Evolutionary conservation across 495 filamentous ascomycete genomes (phyloP).

Genomic region (Amphirosellinia nigrospora): DNA sequence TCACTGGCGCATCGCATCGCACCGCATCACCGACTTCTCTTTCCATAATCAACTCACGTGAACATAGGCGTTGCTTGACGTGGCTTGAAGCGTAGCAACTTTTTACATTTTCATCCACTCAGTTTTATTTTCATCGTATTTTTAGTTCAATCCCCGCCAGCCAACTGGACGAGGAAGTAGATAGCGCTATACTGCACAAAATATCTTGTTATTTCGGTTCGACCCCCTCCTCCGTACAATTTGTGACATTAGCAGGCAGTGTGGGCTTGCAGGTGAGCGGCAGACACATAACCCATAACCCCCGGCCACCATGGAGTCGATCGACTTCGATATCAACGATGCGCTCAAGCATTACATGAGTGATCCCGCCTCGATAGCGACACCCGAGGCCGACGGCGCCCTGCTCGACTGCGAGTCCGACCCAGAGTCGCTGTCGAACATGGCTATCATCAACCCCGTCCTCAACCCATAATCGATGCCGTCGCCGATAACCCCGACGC

Average conservation of each 20-base stretch:
- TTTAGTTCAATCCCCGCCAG: background rate
- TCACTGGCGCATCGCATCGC: background rate
- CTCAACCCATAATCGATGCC: conserved; percentile 92
- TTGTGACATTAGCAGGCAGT: conserved; percentile 6
- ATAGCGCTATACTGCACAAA: background rate
- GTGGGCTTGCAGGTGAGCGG: conserved; percentile 28
- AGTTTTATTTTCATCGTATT: background rate
- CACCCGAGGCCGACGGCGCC: conserved; percentile 83
- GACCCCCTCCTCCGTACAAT: background rate
- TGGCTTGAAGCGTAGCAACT: background rate
- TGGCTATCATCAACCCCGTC: conserved; percentile 77
- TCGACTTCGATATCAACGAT: conserved; percentile 93
- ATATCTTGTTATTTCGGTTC: conserved; percentile 15
- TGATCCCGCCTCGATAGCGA: conserved; percentile 81
- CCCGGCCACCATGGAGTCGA: conserved; percentile 67
- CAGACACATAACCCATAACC: background rate
- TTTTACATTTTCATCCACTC: background rate
- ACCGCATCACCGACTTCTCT: background rate
- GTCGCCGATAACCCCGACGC: conserved; percentile 88
- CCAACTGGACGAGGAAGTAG: background rate
- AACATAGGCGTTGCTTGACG: background rate
- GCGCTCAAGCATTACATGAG: conserved; percentile 94
- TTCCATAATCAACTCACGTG: background rate
- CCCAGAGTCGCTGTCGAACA: conserved; percentile 78
- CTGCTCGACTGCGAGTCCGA: conserved; percentile 92